Evolutionary conservation across 2,329 filamentous ascomycete species (phyloP), one percentile per base, ranked within the genome.

Genomic region (Penicillium polonicum): DNA sequence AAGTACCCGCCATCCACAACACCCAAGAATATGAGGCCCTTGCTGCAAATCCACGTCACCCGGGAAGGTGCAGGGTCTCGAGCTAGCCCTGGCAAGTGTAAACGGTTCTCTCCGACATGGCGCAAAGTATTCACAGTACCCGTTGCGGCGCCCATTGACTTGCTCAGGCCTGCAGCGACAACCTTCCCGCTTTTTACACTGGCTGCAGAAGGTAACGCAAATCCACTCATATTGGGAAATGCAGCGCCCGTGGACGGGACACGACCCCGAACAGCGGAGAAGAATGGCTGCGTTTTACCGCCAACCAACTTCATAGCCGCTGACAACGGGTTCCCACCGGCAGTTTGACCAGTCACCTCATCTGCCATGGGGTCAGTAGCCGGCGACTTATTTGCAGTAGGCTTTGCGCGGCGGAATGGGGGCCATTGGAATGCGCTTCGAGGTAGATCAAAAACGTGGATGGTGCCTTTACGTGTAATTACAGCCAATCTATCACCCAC

Each of bases 391-490:
- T 70, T 70, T 10, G 70, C 49, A 27, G 71, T 65, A 35, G 79
- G 76, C 45, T 79, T 78, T 42, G 86, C 68, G 48, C 76, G 75
- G 23, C 78, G 76, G 60, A 78, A 87, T 25, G 92, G 90, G 41
- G 92, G 92, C 92, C 92, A 96, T 64, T 89, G 86, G 66, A 92
- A 93, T 5, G 91, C 90, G 61, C 86, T 89, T 45, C 85, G 82
- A 9, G 92, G 91, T 74, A 97, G 85, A 64, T 96, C 90, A 63
- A 96, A 88, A 43, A 97, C 84, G 75, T 99, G 94, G 12, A 97
- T 87, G 9, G 94, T 99, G n/a, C 93, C 92, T 65, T 92, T 90
- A 68, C 96, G 91, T 0, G 94, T 97, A 27, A 97, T 86, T 77
- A 99, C 87, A 2, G 92, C 93, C 39, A 95, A 78, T 58, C 90